Evolutionary conservation across 2,329 filamentous ascomycete species (phyloP).

Genomic region (Tolypocladium tropicale): DNA sequence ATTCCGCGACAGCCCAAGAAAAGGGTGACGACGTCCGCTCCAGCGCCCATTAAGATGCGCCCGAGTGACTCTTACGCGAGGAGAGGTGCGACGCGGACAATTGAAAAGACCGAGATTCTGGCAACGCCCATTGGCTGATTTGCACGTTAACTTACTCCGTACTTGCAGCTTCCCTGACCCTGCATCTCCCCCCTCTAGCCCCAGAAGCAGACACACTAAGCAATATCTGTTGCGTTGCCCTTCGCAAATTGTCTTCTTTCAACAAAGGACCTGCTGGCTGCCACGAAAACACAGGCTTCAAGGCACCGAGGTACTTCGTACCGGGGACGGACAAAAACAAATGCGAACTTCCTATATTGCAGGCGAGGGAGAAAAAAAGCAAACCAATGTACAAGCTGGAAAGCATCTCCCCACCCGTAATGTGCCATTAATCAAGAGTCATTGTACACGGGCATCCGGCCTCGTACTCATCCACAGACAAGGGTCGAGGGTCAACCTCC

Average conservation of each 20-base stretch:
- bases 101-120: neutral
- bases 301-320: neutral
- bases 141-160: too few relatives aligned
- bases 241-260: neutral
- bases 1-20: neutral
- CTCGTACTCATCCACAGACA: slow-evolving; percentile 13
- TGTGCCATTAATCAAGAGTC: slow-evolving; percentile 29
- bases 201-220: neutral
- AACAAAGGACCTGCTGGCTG: neutral
- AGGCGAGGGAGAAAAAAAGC: slow-evolving; percentile 10
- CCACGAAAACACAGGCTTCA: too few relatives aligned
- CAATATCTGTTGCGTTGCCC: neutral
- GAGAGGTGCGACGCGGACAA: neutral
- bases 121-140: neutral
- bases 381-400: slow-evolving; percentile 18
- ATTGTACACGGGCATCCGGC: slow-evolving; percentile 29
- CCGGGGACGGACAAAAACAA: neutral
- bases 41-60: neutral
- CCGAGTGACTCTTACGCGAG: neutral
- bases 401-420: slow-evolving; percentile 17
- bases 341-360: slow-evolving; percentile 8
- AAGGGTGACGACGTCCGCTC: neutral
- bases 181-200: too few relatives aligned
- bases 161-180: too few relatives aligned
- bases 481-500: slow-evolving; percentile 1